Evolutionary conservation across 495 filamentous ascomycete genomes (phyloP).

Genomic region (Usnea hakonensis): DNA sequence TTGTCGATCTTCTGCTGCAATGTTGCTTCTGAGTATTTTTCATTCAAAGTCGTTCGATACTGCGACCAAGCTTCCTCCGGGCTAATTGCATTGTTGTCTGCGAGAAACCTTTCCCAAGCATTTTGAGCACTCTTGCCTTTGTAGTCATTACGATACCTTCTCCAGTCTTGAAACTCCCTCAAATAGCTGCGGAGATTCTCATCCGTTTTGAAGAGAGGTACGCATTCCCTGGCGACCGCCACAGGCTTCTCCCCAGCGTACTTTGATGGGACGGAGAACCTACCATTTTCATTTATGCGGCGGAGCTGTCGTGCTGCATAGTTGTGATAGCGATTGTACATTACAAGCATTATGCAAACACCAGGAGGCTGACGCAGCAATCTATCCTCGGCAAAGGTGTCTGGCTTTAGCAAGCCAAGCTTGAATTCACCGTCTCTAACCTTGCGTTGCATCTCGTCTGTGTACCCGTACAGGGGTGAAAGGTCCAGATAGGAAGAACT

Average conservation of each 20-base stretch:
- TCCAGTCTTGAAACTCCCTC: not conserved
- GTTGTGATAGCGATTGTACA: conserved; percentile 41
- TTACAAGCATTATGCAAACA: conserved; percentile 36
- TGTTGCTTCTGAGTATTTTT: not conserved
- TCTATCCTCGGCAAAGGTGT: conserved; percentile 43
- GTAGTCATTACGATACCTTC: not conserved
- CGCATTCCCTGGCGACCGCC: conserved; percentile 4
- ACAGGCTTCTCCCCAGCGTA: conserved; percentile 1
- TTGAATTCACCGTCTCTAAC: conserved; percentile 36
- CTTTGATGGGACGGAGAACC: conserved; percentile 24
- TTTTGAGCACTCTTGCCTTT: not conserved
- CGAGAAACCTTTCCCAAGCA: not conserved
- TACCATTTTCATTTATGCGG: conserved; percentile 37
- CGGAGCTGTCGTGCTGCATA: conserved; percentile 30
- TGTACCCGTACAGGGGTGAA: conserved; percentile 46
- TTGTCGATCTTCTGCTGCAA: conserved; percentile 3
- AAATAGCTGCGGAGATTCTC: not conserved
- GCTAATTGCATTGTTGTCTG: not conserved
- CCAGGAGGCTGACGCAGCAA: conserved; percentile 43
- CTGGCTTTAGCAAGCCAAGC: conserved; percentile 46
- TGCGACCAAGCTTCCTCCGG: not conserved
- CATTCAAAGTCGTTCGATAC: not conserved
- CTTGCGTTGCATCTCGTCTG: conserved; percentile 36
- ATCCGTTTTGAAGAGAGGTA: not conserved
- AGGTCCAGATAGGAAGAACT: conserved; percentile 53